phyloP scores from a whole-genome alignment of 2,329 filamentous ascomycete species.

The Calonectria hongkongensis region DNA sequence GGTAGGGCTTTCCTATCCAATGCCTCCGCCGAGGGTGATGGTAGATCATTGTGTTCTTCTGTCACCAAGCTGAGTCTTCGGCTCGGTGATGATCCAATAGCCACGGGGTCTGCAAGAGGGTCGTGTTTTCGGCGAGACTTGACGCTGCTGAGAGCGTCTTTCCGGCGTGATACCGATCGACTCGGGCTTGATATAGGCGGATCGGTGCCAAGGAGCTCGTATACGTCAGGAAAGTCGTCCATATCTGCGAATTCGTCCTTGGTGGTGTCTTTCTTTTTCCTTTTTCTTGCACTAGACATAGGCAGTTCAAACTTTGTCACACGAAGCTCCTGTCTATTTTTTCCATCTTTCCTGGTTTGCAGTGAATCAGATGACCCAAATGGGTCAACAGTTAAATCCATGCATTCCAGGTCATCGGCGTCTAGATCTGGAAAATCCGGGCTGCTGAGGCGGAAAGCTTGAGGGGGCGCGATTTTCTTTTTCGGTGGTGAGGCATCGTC shows the following conservation, averaged over 20 bases:
- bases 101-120: slow-evolving; percentile 27
- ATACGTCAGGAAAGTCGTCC: slow-evolving; percentile 73
- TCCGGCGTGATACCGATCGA: slow-evolving; percentile 48
- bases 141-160: slow-evolving; percentile 45
- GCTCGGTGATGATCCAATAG: slow-evolving; percentile 37
- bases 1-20: slow-evolving; percentile 41
- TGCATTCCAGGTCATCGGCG: slow-evolving; percentile 59
- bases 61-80: slow-evolving; percentile 33
- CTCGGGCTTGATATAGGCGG: slow-evolving; percentile 61
- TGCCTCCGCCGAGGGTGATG: slow-evolving; percentile 55
- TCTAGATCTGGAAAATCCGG: slow-evolving; percentile 61
- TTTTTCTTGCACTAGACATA: slow-evolving; percentile 67
- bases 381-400: slow-evolving; percentile 64
- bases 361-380: slow-evolving; percentile 59
- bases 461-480: slow-evolving; percentile 46
- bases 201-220: slow-evolving; percentile 67
- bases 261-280: slow-evolving; percentile 70
- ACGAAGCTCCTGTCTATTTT: slow-evolving; percentile 66
- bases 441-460: slow-evolving; percentile 45
- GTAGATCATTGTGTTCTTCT: slow-evolving; percentile 47
- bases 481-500: slow-evolving; percentile 52
- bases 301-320: slow-evolving; percentile 62
- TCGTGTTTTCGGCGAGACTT: slow-evolving; percentile 47
- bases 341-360: slow-evolving; percentile 61
- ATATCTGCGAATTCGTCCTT: slow-evolving; percentile 60